Percentiles rank a stretch among this genome's conserved stretches.
Conservation (phyloP, 805 yeast species). For the Yarrowia sp. region DNA sequence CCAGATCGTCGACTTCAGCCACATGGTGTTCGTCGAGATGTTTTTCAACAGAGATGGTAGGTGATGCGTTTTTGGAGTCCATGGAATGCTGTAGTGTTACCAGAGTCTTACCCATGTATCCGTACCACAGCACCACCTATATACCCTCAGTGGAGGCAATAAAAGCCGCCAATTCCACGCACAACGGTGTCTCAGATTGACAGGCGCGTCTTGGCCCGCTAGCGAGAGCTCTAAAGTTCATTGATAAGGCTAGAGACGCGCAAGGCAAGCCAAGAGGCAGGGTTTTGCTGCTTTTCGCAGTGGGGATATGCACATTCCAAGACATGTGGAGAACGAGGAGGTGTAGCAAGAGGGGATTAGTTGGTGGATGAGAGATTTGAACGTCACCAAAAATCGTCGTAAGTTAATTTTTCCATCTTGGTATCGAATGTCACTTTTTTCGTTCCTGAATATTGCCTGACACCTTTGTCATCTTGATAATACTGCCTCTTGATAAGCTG, state of each 20-base stretch:
- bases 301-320: background rate
- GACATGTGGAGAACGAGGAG: background rate
- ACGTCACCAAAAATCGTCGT: no score
- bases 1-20: slow-evolving; percentile 9
- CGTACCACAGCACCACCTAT: background rate
- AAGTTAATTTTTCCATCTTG: no score
- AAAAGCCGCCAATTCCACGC: slow-evolving; percentile 2
- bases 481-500: background rate
- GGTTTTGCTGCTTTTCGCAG: background rate
- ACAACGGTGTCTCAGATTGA: background rate
- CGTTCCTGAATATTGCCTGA: no score
- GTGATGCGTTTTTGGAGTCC: background rate
- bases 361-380: no score
- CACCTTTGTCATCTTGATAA: no score
- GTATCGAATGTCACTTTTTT: no score
- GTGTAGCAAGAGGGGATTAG: background rate
- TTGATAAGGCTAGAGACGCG: background rate
- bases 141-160: background rate
- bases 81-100: no score
- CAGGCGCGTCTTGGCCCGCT: background rate
- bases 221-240: background rate
- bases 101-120: no score
- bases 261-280: background rate
- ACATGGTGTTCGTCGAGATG: slow-evolving; percentile 4
- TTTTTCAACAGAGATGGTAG: background rate